Evolutionary conservation across 2,329 filamentous ascomycete genomes (phyloP).

Genomic region (Westerdykella ornata): DNA sequence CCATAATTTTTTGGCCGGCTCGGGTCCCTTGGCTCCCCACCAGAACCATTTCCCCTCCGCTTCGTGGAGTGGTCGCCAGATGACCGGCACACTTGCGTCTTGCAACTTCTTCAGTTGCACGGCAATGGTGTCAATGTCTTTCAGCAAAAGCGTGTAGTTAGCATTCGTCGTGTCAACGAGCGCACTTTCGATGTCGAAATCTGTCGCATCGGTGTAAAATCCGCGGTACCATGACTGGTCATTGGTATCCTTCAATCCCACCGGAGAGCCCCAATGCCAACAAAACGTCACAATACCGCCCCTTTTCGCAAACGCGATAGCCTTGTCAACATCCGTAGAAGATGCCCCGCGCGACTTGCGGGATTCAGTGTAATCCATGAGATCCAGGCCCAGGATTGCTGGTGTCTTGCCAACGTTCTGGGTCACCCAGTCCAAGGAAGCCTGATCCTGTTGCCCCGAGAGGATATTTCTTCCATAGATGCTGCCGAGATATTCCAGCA

Average conservation of each 20-base stretch:
- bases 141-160: conserved; percentile 45
- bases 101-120: conserved; percentile 43
- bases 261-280: conserved; percentile 48
- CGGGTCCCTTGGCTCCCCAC: conserved; percentile 47
- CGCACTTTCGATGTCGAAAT: conserved; percentile 43
- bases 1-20: conserved; percentile 42
- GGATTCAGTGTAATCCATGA: conserved; percentile 47
- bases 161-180: conserved; percentile 39
- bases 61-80: conserved; percentile 47
- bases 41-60: conserved; percentile 50
- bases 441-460: conserved; percentile 45
- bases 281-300: conserved; percentile 45
- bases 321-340: conserved; percentile 43
- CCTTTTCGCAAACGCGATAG: conserved; percentile 39
- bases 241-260: conserved; percentile 43
- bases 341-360: conserved; percentile 40
- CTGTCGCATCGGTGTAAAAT: conserved; percentile 47
- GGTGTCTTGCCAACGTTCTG: conserved; percentile 44
- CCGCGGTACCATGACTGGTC: conserved; percentile 45
- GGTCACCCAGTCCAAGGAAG: conserved; percentile 41
- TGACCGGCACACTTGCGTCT: conserved; percentile 41
- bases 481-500: conserved; percentile 40
- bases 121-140: conserved; percentile 47
- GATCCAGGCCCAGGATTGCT: conserved; percentile 42
- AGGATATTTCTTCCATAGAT: conserved; percentile 46